These are phyloP conservation scores for Vitis riparia DNA, from an alignment of 164 flowering plant genomes.

Conservation along the genomic window DNA sequence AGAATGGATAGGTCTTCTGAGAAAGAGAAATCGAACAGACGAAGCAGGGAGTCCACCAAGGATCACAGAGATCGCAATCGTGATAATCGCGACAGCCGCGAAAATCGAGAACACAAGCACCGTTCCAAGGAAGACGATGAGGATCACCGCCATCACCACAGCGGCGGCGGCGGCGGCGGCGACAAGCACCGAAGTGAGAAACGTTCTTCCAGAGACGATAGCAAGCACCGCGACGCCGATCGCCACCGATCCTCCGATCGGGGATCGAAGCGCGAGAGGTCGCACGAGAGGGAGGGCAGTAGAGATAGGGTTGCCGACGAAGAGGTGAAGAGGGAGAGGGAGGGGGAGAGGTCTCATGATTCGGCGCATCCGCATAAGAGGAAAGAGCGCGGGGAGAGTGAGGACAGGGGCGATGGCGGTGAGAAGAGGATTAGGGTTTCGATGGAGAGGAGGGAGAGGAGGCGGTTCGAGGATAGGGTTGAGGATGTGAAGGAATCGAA, in stretches of 20 bases:
- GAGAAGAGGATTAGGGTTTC: slow-evolving; percentile 53
- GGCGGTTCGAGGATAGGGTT: slow-evolving; percentile 30
- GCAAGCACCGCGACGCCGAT: background rate
- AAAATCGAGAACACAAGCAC: slow-evolving; percentile 27
- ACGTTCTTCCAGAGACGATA: background rate
- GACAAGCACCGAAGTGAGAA: slow-evolving; percentile 15
- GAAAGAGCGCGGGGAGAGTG: slow-evolving; percentile 60
- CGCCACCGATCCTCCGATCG: slow-evolving; percentile 17
- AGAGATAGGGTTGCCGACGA: slow-evolving; percentile 20
- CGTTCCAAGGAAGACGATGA: slow-evolving; percentile 23
- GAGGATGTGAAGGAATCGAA: slow-evolving; percentile 4
- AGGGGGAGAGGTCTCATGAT: no score
- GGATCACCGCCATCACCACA: slow-evolving; percentile 20
- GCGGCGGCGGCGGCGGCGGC: slow-evolving; percentile 21
- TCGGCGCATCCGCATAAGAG: slow-evolving; percentile 42
- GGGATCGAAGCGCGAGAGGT: slow-evolving; percentile 17
- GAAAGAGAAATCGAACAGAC: slow-evolving; percentile 26
- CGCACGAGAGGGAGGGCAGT: slow-evolving; percentile 8
- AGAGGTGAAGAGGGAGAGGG: slow-evolving; percentile 16
- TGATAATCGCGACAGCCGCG: slow-evolving; percentile 6
- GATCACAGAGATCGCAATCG: slow-evolving; percentile 21
- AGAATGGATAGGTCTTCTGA: slow-evolving; percentile 15
- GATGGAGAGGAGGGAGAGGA: slow-evolving; percentile 37
- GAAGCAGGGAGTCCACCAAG: slow-evolving; percentile 19
- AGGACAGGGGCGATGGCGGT: slow-evolving; percentile 35